A percentile compares a stretch with the other conserved stretches of the same genome.
Conservation (phyloP, 2,329 filamentous ascomycete species). For the Xylaria sp. region DNA sequence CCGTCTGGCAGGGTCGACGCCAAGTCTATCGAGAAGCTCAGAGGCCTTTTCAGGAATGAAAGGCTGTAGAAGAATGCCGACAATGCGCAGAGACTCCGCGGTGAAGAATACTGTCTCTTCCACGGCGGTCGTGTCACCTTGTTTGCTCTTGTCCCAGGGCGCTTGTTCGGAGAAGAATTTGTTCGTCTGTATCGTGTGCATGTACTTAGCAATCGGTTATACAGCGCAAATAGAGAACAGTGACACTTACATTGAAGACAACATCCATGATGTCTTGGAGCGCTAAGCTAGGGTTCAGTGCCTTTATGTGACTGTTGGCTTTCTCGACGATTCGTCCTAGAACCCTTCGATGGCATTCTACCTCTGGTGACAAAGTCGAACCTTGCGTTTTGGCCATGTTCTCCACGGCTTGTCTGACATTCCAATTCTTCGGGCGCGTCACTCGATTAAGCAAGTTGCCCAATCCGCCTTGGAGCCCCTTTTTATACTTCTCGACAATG, state of each 20-base stretch:
- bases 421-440: conserved; percentile 72
- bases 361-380: conserved; percentile 27
- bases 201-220: conserved; percentile 16
- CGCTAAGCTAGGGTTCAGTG: conserved; percentile 68
- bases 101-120: conserved; percentile 70
- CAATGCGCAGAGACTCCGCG: conserved; percentile 78
- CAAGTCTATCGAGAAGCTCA: conserved; percentile 76
- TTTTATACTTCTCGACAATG: conserved; percentile 79
- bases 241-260: conserved; percentile 59
- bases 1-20: conserved; percentile 68
- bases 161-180: conserved; percentile 66
- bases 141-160: conserved; percentile 69
- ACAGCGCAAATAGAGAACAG: not conserved
- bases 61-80: conserved; percentile 85
- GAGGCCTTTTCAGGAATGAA: conserved; percentile 83
- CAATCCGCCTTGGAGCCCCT: conserved; percentile 74
- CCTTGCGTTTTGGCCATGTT: conserved; percentile 24
- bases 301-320: conserved; percentile 64
- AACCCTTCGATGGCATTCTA: conserved; percentile 46
- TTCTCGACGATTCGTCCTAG: conserved; percentile 47
- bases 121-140: conserved; percentile 46
- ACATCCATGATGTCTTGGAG: conserved; percentile 68
- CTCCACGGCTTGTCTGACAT: conserved; percentile 63
- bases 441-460: conserved; percentile 82
- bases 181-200: conserved; percentile 61